Percentiles rank a stretch among this genome's conserved stretches.
Conservation (phyloP, 306 rosid genomes). For the Quercus variabilis region DNA sequence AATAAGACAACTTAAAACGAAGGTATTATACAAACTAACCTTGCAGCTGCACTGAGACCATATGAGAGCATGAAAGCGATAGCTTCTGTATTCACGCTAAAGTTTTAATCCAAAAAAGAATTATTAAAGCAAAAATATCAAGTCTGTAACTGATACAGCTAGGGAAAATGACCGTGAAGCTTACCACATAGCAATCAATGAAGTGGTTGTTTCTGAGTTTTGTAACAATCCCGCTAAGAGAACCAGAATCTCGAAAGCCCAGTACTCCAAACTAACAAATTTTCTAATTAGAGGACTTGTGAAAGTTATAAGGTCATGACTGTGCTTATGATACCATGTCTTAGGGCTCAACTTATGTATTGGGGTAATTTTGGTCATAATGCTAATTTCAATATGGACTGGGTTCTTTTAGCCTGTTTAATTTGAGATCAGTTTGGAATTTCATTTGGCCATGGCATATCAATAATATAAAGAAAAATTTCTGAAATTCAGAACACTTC, state of each 20-base stretch:
- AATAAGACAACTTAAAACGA: not conserved
- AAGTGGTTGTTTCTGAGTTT: too few relatives aligned
- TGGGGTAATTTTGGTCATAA: not conserved
- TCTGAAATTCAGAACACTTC: too few relatives aligned
- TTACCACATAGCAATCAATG: conserved; percentile 59
- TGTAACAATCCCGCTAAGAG: too few relatives aligned
- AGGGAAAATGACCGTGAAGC: conserved; percentile 10
- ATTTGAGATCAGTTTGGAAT: too few relatives aligned
- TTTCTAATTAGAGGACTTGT: not conserved
- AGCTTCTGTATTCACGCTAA: too few relatives aligned
- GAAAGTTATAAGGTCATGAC: conserved; percentile 7
- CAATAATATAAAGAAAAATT: too few relatives aligned
- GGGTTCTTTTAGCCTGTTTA: too few relatives aligned
- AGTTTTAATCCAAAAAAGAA: too few relatives aligned
- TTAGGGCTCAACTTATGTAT: not conserved
- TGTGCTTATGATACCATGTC: not conserved
- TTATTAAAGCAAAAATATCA: not conserved
- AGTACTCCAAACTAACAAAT: conserved; percentile 73
- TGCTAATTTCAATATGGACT: too few relatives aligned
- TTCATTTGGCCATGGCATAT: too few relatives aligned
- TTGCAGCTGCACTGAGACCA: conserved; percentile 84
- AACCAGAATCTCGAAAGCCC: conserved; percentile 35
- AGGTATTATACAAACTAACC: conserved; percentile 37
- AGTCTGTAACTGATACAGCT: not conserved
- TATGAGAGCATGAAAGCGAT: conserved; percentile 60